phyloP scores from a whole-genome alignment of 108 stramenopile species.

The Cyclotella kingstonii region DNA sequence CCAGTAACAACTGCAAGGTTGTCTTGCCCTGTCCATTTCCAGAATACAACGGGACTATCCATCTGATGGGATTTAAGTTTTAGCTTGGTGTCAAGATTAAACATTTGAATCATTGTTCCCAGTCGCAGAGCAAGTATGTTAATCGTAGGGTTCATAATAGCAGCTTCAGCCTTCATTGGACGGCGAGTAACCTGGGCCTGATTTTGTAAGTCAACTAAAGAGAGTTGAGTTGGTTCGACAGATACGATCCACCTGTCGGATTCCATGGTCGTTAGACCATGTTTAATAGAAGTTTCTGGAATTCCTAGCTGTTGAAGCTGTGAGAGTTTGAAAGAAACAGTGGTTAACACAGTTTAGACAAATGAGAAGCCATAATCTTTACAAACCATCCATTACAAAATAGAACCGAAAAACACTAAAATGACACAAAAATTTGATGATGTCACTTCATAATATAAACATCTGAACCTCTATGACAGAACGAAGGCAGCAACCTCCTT shows the following conservation, averaged over 20 bases:
- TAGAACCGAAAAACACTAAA: too few relatives aligned
- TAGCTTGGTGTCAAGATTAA: slow-evolving; percentile 91
- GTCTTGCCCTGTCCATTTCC: slow-evolving; percentile 91
- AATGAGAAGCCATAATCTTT: too few relatives aligned
- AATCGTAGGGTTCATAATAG: slow-evolving; percentile 95
- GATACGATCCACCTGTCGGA: slow-evolving; percentile 93
- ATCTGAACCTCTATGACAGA: too few relatives aligned
- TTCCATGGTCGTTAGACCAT: slow-evolving; percentile 90
- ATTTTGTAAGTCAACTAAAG: slow-evolving; percentile 92
- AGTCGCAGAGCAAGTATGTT: slow-evolving; percentile 93
- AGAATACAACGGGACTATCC: slow-evolving; percentile 89
- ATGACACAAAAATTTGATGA: too few relatives aligned
- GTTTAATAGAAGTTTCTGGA: slow-evolving; percentile 88
- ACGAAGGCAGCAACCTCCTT: too few relatives aligned
- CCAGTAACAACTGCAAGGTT: slow-evolving; percentile 95
- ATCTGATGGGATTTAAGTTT: slow-evolving; percentile 94
- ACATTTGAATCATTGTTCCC: slow-evolving; percentile 93
- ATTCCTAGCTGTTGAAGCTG: slow-evolving; percentile 91
- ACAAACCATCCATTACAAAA: too few relatives aligned
- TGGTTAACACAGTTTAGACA: slow-evolving; percentile 5
- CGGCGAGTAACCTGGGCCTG: slow-evolving; percentile 89
- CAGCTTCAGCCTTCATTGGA: slow-evolving; percentile 96
- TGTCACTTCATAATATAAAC: too few relatives aligned
- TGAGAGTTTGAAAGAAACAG: slow-evolving; percentile 2
- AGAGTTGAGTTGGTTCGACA: slow-evolving; percentile 86